Percentiles rank a stretch among this genome's conserved stretches.
phyloP scores from a whole-genome alignment of 2,329 filamentous ascomycete genomes.

The Didymella keratinophila region DNA sequence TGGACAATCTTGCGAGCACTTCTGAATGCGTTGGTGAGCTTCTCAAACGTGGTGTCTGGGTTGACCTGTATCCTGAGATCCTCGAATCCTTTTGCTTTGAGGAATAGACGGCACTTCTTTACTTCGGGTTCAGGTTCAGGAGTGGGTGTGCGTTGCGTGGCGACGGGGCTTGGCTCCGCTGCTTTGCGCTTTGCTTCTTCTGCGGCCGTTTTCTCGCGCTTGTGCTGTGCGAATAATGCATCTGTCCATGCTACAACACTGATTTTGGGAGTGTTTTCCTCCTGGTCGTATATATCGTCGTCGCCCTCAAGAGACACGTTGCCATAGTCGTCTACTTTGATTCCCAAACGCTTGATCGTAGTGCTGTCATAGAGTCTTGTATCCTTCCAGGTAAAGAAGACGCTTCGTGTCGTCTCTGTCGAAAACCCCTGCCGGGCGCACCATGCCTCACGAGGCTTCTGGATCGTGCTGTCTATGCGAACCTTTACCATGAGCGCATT shows the following conservation, averaged over 20 bases:
- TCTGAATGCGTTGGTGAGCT: constrained; percentile 44
- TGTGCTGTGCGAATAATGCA: constrained; percentile 64
- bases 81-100: constrained; percentile 60
- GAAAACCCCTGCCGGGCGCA: constrained; percentile 66
- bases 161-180: constrained; percentile 38
- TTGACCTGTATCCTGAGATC: constrained; percentile 62
- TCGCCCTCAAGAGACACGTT: constrained; percentile 47
- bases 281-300: constrained; percentile 58
- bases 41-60: constrained; percentile 45
- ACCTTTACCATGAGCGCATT: constrained; percentile 69
- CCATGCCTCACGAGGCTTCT: constrained; percentile 74
- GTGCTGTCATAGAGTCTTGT: constrained; percentile 77
- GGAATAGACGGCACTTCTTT: constrained; percentile 55
- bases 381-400: constrained; percentile 83
- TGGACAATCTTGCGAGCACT: constrained; percentile 29
- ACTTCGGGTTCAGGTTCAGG: constrained; percentile 27
- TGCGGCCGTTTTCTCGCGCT: constrained; percentile 47
- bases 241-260: constrained; percentile 80
- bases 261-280: constrained; percentile 62
- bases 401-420: constrained; percentile 57
- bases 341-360: constrained; percentile 58
- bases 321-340: constrained; percentile 58
- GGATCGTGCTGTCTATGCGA: constrained; percentile 71
- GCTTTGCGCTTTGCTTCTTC: constrained; percentile 48
- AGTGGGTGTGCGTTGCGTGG: constrained; percentile 28